Conservation (phyloP, 1,139 yeast genomes). For the Kodamaea alishanica region DNA sequence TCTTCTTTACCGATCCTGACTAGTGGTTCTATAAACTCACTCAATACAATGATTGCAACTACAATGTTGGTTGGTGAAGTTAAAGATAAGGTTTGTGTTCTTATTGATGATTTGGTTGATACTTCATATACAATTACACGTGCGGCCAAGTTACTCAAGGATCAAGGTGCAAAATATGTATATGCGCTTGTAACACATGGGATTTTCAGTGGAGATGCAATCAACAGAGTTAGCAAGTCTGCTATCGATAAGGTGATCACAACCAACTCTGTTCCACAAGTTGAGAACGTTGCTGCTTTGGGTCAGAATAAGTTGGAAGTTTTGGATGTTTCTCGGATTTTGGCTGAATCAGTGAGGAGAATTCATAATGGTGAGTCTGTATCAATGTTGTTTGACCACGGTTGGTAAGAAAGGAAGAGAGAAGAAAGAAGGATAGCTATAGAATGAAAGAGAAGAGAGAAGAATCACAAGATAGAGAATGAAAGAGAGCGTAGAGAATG, state of each 20-base stretch:
- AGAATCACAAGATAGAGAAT: not conserved
- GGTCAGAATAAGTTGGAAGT: conserved; percentile 63
- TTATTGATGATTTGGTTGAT: conserved; percentile 91
- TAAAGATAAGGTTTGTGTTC: conserved; percentile 72
- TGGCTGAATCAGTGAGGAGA: conserved; percentile 93
- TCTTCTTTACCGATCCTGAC: conserved; percentile 1
- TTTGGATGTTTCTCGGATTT: conserved; percentile 79
- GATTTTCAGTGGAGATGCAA: conserved; percentile 87
- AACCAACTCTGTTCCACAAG: conserved; percentile 92
- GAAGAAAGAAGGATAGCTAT: conserved; percentile 6
- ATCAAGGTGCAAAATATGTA: conserved; percentile 85
- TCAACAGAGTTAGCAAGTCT: conserved; percentile 62
- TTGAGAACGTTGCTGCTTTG: conserved; percentile 51
- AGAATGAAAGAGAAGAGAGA: not conserved
- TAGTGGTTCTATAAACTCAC: not conserved
- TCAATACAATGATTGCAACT: conserved; percentile 5
- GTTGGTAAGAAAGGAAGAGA: conserved; percentile 42
- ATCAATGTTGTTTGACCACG: conserved; percentile 88
- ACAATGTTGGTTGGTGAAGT: conserved; percentile 96
- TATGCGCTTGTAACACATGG: conserved; percentile 93
- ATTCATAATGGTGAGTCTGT: conserved; percentile 97
- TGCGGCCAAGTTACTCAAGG: conserved; percentile 87
- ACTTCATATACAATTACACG: conserved; percentile 89
- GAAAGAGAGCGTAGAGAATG: not conserved
- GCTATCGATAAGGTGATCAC: conserved; percentile 82